Evolutionary conservation across 352 stramenopile species (phyloP), one percentile per base, ranked within the genome.

Genomic region (Globisporangium viniferum): DNA sequence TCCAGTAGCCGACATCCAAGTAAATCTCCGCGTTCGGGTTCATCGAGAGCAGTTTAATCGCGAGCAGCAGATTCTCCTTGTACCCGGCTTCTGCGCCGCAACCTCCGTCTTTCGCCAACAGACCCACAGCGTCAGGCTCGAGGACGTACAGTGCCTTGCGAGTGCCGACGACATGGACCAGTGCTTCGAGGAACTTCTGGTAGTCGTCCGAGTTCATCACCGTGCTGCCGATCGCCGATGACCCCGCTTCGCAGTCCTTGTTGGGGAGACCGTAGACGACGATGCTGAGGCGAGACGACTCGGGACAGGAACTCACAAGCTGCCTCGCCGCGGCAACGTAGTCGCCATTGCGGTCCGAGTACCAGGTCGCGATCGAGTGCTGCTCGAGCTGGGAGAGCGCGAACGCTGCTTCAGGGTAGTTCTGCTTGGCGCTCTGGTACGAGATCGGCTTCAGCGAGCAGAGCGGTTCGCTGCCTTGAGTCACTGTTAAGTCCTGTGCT

Each of bases 241-340:
- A 81, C 49, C 75, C 77, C 0, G 78, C 78, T 5, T 79, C 75
- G 57, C 86, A 94, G 74, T 94, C 84, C 61, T 92, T 92, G 71
- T 91, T 86, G 5, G 84, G 81, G 20, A 93, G 65, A 5, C 84
- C 86, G 73, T 92, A 91, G 56, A 92, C 74, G 7, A 92, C 81
- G 44, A 90, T 57, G 63, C 68, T 89, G 18, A 91, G 69, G 3
- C 81, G 79, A 44, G 78, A 77, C 24, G 77, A 74, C 27, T 76
- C 63, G 5, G 69, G 33, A 44, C 82, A 89, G 15, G 63, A 57
- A 22, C 63, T 53, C 31, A 88, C 73, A 7, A 90, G 68, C 36
- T 76, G 44, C 53, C 66, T 54, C 1, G 73, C 71, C 7, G 68
- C 76, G 22, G 73, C 41, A 8, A 64, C 70, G 64, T 85, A 81